Conservation (phyloP, 2,329 filamentous ascomycete genomes). For the Penicillium hordei region DNA sequence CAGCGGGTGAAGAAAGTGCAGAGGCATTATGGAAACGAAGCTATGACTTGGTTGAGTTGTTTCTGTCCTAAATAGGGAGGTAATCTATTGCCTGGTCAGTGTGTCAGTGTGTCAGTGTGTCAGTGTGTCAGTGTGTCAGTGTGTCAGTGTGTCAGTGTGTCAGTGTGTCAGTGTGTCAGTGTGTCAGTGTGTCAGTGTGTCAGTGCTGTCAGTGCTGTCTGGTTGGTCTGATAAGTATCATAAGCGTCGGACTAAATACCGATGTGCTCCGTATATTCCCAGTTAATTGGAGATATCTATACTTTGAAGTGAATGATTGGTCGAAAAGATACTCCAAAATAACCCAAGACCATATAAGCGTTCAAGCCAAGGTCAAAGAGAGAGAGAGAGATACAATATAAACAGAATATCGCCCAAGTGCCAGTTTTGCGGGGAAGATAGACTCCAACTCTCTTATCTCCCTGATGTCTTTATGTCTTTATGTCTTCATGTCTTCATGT, state of each 20-base stretch:
- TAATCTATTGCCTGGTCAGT: neutral
- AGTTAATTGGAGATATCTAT: neutral
- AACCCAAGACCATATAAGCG: too few relatives aligned
- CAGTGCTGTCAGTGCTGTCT: neutral
- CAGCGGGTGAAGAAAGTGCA: slow-evolving; percentile 27
- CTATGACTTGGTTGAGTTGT: slow-evolving; percentile 26
- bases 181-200: neutral
- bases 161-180: neutral
- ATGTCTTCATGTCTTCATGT: too few relatives aligned
- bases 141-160: neutral
- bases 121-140: neutral
- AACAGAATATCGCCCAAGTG: too few relatives aligned
- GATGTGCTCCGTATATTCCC: neutral
- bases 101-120: neutral
- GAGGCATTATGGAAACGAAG: slow-evolving; percentile 34
- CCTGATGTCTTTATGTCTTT: too few relatives aligned
- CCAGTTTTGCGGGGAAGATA: too few relatives aligned
- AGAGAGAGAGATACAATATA: too few relatives aligned
- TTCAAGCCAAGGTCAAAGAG: too few relatives aligned
- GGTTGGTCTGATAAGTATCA: neutral
- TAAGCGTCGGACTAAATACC: neutral
- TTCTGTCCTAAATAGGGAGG: slow-evolving; percentile 6
- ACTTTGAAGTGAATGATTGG: neutral
- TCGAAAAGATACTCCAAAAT: too few relatives aligned
- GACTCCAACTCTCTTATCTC: too few relatives aligned